Conservation (phyloP, 2,329 filamentous ascomycete species). For the Dendrostoma leiphaemia region DNA sequence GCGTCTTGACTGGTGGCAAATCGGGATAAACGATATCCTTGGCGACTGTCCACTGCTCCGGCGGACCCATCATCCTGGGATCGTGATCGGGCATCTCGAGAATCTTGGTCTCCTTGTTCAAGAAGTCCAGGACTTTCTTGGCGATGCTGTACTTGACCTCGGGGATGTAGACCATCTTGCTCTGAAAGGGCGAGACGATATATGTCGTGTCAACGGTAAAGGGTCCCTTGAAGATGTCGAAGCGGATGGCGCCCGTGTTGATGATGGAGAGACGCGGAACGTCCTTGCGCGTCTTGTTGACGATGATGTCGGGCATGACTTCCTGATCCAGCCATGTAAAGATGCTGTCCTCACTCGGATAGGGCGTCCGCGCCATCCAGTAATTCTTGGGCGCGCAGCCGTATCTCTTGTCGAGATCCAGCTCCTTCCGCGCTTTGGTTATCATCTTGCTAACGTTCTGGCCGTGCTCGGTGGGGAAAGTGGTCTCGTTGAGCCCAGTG, state of each 20-base stretch:
- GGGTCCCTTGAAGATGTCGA: conserved; percentile 89
- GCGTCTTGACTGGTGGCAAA: conserved; percentile 11
- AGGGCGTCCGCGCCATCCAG: conserved; percentile 79
- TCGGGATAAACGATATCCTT: conserved; percentile 27
- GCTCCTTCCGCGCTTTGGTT: conserved; percentile 61
- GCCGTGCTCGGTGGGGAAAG: conserved; percentile 75
- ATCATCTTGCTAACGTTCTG: conserved; percentile 71
- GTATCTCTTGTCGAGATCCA: conserved; percentile 70
- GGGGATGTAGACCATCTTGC: conserved; percentile 71
- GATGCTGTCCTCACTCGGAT: conserved; percentile 71
- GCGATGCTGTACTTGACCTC: conserved; percentile 80
- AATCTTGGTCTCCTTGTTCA: conserved; percentile 56
- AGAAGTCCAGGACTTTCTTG: conserved; percentile 59
- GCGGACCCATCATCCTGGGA: conserved; percentile 47
- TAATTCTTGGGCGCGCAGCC: conserved; percentile 81
- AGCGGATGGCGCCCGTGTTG: conserved; percentile 90
- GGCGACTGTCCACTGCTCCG: conserved; percentile 38
- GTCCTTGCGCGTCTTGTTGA: conserved; percentile 54
- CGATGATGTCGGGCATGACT: conserved; percentile 68
- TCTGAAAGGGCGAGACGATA: conserved; percentile 84
- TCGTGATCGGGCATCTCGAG: conserved; percentile 38
- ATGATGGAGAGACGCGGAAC: conserved; percentile 70
- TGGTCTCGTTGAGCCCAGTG: conserved; percentile 66
- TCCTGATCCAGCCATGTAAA: conserved; percentile 76
- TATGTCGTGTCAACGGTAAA: conserved; percentile 88